Conservation (phyloP, 192 early-diverging fungal genomes). For the Endogone sp. region DNA sequence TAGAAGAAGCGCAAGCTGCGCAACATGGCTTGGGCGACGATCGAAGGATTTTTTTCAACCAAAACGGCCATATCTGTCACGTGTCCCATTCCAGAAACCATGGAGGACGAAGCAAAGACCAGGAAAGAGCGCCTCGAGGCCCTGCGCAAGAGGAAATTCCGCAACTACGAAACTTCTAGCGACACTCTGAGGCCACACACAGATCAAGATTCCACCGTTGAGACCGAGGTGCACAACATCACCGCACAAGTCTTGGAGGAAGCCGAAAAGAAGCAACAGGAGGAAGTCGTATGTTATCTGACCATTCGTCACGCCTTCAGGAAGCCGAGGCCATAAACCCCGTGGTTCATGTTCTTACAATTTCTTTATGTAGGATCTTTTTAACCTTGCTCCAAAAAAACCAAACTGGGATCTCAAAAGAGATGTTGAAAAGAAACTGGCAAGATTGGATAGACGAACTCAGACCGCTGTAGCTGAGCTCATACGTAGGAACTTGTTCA, state of each 20-base stretch:
- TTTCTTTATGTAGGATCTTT: constrained; percentile 55
- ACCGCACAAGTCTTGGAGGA: constrained; percentile 44
- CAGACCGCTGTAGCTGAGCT: constrained; percentile 69
- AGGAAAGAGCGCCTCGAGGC: constrained; percentile 67
- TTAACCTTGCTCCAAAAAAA: constrained; percentile 78
- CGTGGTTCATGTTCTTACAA: neutral
- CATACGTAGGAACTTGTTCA: constrained; percentile 53
- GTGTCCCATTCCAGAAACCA: constrained; percentile 3
- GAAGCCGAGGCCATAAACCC: neutral
- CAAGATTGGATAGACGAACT: constrained; percentile 67
- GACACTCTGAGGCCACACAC: constrained; percentile 37
- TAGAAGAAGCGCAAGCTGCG: too few relatives aligned
- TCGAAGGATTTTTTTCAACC: neutral
- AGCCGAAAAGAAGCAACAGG: constrained; percentile 49
- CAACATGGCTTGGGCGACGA: neutral
- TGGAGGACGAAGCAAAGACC: constrained; percentile 60
- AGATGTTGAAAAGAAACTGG: constrained; percentile 76
- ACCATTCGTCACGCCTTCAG: neutral
- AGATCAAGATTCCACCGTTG: constrained; percentile 48
- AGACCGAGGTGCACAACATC: constrained; percentile 47
- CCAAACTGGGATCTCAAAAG: constrained; percentile 90
- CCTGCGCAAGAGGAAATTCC: constrained; percentile 47
- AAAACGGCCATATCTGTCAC: neutral
- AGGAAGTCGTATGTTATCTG: constrained; percentile 53
- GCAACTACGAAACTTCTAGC: constrained; percentile 3